A percentile compares a stretch with the other conserved stretches of the same genome.
phyloP scores from a whole-genome alignment of 2,329 filamentous ascomycete genomes.

The Mycosphaerella arachidis region DNA sequence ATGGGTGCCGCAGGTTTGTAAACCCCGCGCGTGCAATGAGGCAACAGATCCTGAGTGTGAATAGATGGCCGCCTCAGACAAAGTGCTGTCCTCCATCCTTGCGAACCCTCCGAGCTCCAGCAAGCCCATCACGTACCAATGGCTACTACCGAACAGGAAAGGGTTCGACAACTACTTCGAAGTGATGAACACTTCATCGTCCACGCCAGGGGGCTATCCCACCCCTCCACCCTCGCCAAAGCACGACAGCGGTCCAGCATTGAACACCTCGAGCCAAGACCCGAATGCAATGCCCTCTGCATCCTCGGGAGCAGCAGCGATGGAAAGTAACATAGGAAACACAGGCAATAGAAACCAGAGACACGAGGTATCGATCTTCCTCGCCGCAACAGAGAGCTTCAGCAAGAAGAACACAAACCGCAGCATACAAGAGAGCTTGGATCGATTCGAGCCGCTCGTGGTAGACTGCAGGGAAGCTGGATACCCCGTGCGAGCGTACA shows the following conservation, averaged over 20 bases:
- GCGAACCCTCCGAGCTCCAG: constrained; percentile 52
- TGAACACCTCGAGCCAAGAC: constrained; percentile 41
- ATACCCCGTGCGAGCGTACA: constrained; percentile 70
- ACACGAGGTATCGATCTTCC: constrained; percentile 73
- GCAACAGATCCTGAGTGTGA: constrained; percentile 3
- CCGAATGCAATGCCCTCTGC: constrained; percentile 41
- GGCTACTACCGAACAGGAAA: constrained; percentile 72
- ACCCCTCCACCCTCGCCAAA: constrained; percentile 38
- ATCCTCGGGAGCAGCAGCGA: constrained; percentile 34
- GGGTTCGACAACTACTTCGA: constrained; percentile 61
- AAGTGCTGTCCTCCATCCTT: constrained; percentile 67
- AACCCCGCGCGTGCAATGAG: too few species aligned
- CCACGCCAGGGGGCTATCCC: constrained; percentile 45
- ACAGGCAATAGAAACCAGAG: constrained; percentile 29
- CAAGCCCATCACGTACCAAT: constrained; percentile 65
- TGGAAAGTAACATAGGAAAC: constrained; percentile 57
- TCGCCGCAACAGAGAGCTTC: constrained; percentile 76
- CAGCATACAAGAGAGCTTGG: constrained; percentile 67
- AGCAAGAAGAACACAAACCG: constrained; percentile 79
- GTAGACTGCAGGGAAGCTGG: constrained; percentile 59
- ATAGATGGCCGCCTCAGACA: constrained; percentile 73
- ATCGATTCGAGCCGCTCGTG: constrained; percentile 67
- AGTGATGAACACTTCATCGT: constrained; percentile 45
- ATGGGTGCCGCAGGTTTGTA: constrained; percentile 71
- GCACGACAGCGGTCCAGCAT: constrained; percentile 35